Evolutionary conservation across 495 filamentous ascomycete species (phyloP), one percentile per base, ranked within the genome.

Genomic region (Collariella sp.): DNA sequence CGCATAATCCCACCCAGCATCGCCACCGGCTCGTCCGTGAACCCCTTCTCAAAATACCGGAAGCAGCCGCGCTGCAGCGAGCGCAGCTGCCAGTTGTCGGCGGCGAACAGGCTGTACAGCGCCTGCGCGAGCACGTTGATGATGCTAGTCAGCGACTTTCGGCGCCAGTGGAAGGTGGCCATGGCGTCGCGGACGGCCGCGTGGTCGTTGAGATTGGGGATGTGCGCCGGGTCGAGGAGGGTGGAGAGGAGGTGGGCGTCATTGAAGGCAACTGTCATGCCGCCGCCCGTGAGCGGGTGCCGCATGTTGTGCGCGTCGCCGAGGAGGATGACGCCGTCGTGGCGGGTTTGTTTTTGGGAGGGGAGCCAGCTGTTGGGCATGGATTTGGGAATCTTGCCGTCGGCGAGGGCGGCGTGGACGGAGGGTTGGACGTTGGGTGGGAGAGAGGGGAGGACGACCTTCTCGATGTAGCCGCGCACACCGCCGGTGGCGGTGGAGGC

Each of bases 231-330:
- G 48, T 76, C 76, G 1, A 96, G 79, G 24, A 95, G 68, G 1
- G 83, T 76, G 12, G 80, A 71, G n/a, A 96, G 74, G 0, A 91
- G 68, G 7, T 89, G 79, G 1, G 84, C 91, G 67, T 96, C 91
- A 63, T 88, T 90, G 63, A 96, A 83, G 3, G 88, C 91, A 0
- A 96, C 91, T 0, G 91, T 96, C 91, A 96, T 96, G 58, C 91
- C 91, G 59, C 91, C 91, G 49, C 91, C 91, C 0, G 91, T 96
- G 12, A 96, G 73, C 0, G 91, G 91, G 72, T 96, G 91, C 5
- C 91, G 87, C 91, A 96, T 96, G 71, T 96, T 96, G 73, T 91
- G 83, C 7, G 91, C 91, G 70, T 96, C 91, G 52, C 91, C 91
- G 18, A 96, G 72, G 26, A 98, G 71, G 34, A 95, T 73, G 56